Conservation (phyloP, 1,284 basidiomycete species). For the Schizophyllum amplum region DNA sequence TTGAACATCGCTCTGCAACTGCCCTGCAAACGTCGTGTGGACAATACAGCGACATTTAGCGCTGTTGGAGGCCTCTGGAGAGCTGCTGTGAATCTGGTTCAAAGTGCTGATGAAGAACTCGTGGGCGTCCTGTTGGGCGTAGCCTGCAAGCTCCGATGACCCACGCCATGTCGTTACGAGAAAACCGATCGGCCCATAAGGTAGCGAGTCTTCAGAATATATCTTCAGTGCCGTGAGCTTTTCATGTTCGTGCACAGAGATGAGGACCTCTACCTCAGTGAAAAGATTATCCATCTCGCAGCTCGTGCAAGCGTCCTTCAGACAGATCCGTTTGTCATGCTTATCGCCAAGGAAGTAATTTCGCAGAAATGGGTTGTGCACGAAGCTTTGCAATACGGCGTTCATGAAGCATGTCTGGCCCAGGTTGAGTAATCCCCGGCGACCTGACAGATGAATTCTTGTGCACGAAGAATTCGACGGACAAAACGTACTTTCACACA, state of each 20-base stretch:
- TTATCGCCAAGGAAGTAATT: conserved; percentile 89
- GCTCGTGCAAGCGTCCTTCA: conserved; percentile 73
- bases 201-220: conserved; percentile 58
- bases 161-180: conserved; percentile 85
- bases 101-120: conserved; percentile 82
- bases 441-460: conserved; percentile 36
- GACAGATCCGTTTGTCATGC: conserved; percentile 67
- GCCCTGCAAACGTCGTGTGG: conserved; percentile 86
- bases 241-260: neutral
- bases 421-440: conserved; percentile 85
- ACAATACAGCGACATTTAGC: conserved; percentile 86
- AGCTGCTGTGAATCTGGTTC: conserved; percentile 79
- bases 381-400: conserved; percentile 86
- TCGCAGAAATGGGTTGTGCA: conserved; percentile 87
- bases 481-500: conserved; percentile 52
- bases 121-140: conserved; percentile 93
- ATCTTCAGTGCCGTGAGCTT: no score
- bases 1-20: conserved; percentile 82
- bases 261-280: conserved; percentile 50
- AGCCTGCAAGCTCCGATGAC: conserved; percentile 77
- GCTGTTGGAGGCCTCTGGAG: conserved; percentile 54
- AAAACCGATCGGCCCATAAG: conserved; percentile 82
- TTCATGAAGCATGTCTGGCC: conserved; percentile 96
- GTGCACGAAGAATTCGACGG: conserved; percentile 2
- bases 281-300: conserved; percentile 96